A percentile compares a stretch with the other conserved stretches of the same genome.
Conservation (phyloP, 2,329 filamentous ascomycete genomes). For the Xylariales sp. region DNA sequence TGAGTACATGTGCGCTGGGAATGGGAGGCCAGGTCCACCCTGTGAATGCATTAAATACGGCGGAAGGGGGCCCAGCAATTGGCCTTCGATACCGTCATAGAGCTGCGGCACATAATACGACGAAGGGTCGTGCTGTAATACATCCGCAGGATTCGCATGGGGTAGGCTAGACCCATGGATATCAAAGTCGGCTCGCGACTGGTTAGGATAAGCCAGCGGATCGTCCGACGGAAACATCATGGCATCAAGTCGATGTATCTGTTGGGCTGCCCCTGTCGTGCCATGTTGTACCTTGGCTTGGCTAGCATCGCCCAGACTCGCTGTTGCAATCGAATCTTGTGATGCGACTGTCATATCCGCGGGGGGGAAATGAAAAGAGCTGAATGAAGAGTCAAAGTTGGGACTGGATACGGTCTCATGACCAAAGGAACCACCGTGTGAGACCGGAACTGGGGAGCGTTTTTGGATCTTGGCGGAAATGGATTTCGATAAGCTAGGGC, state of each 20-base stretch:
- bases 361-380: conserved; percentile 45
- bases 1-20: conserved; percentile 59
- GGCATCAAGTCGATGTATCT: conserved; percentile 76
- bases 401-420: conserved; percentile 39
- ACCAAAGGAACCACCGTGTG: conserved; percentile 37
- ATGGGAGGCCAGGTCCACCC: conserved; percentile 56
- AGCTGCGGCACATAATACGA: conserved; percentile 64
- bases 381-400: conserved; percentile 41
- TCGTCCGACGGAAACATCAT: conserved; percentile 86
- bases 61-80: conserved; percentile 76
- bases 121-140: conserved; percentile 52
- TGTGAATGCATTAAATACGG: conserved; percentile 74
- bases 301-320: conserved; percentile 47
- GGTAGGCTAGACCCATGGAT: conserved; percentile 48
- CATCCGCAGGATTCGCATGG: conserved; percentile 47
- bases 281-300: conserved; percentile 45
- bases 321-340: conserved; percentile 42
- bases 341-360: conserved; percentile 43
- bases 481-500: conserved; percentile 35
- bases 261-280: conserved; percentile 52
- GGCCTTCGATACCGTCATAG: conserved; percentile 77
- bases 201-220: conserved; percentile 82
- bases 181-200: conserved; percentile 73
- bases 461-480: conserved; percentile 41
- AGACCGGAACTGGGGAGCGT: conserved; percentile 37